Evolutionary conservation across 1,284 basidiomycete genomes (phyloP), one percentile per base, ranked within the genome.

Genomic region (Moniliophthora roreri): DNA sequence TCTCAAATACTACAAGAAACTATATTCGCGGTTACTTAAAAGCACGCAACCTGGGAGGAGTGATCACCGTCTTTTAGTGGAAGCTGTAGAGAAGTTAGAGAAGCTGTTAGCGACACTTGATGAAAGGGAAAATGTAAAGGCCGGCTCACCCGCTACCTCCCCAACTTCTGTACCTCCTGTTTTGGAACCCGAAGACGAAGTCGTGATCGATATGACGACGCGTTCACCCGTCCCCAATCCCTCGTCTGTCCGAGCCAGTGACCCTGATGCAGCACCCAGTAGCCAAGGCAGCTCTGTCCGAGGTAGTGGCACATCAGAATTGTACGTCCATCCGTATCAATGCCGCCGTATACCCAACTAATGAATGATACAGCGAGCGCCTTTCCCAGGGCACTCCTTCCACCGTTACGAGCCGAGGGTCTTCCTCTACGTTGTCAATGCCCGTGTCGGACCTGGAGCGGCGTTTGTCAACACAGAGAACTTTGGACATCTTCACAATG

Each of bases 401-500:
- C 4, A 84, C 83, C 0, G 80, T 84, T 10, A 67, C 78, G 32
- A 80, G 78, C 54, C 73, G 76, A 34, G 71, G 68, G 15, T 82
- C 84, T 10, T 75, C 74, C 11, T 68, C 75, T 21, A 76, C 77
- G 0, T 66, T 81, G 58, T 70, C 75, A 5, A 80, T 82, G 65
- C 79, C 89, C 3, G 71, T 93, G 35, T 69, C 80, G 20, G 89
- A 94, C 62, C 80, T 99, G 20, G 96, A 99, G 67, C 75, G 80
- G 32, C 80, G 91, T 26, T 79, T 99, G 40, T 82, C 88, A 50
- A 88, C 93, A 0, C 82, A 89, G 42, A 78, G 82, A 26, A 93
- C 92, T 4, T 73, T 98, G 32, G 96, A 99, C 69, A 87, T 99
- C 44, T 99, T 99, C 68, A 92, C 93, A 1, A 96, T 99, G 95